Percentiles rank a stretch among this genome's conserved stretches.
Evolutionary conservation across 768 basidiomycete species (phyloP).

Genomic region (Hemileccinum impolitum): DNA sequence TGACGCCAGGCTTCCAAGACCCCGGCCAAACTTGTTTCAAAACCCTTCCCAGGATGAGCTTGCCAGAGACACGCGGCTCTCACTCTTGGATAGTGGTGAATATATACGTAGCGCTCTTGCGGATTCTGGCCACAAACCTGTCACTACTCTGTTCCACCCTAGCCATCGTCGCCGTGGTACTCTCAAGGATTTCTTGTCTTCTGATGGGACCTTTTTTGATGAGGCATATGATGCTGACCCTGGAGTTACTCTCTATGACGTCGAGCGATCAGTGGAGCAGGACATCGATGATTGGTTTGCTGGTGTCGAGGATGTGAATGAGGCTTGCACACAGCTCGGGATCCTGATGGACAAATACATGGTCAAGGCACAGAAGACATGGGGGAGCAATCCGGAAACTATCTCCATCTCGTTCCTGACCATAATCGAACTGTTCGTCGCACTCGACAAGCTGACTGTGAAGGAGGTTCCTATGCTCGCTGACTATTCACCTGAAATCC

Average conservation of each 20-base stretch:
- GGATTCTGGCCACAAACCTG: slow-evolving; percentile 2
- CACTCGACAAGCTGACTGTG: slow-evolving; percentile 26
- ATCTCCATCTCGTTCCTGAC: slow-evolving; percentile 37
- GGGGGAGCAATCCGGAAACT: background rate
- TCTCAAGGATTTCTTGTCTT: slow-evolving; percentile 13
- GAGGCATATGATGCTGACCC: slow-evolving; percentile 1
- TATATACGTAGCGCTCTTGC: slow-evolving; percentile 26
- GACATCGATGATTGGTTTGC: slow-evolving; percentile 32
- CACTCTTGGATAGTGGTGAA: slow-evolving; percentile 27
- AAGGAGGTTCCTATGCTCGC: background rate
- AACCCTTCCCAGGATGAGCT: slow-evolving; percentile 4
- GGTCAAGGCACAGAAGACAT: too few relatives aligned
- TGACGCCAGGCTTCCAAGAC: slow-evolving; percentile 13
- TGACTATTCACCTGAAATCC: slow-evolving; percentile 32
- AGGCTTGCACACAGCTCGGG: slow-evolving; percentile 15
- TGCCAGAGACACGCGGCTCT: slow-evolving; percentile 29
- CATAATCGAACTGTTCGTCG: slow-evolving; percentile 32
- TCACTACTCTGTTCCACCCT: slow-evolving; percentile 1
- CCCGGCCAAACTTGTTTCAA: slow-evolving; percentile 20
- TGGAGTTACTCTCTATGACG: slow-evolving; percentile 30
- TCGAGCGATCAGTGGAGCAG: slow-evolving; percentile 33
- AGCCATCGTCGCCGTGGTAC: slow-evolving; percentile 6
- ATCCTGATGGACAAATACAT: slow-evolving; percentile 24
- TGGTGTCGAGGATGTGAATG: background rate
- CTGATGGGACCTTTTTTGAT: slow-evolving; percentile 4